Conservation (phyloP, 148 eudicot genomes). For the Beta vulgaris region DNA sequence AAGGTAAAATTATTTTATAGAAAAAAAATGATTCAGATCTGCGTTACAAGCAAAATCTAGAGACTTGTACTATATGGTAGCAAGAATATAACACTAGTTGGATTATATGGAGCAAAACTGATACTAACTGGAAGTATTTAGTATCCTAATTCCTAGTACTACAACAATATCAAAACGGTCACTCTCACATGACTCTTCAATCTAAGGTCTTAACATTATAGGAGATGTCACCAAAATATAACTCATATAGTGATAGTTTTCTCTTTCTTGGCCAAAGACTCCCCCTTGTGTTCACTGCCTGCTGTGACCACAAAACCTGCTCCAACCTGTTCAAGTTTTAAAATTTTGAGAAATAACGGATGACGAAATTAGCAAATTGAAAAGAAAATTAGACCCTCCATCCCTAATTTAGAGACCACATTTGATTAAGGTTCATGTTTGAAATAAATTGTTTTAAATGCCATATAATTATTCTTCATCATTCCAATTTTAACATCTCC, state of each 20-base stretch:
- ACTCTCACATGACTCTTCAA: slow-evolving; percentile 7
- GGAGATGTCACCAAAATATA: not conserved
- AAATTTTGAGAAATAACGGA: not conserved
- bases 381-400: not conserved
- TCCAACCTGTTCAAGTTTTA: slow-evolving; percentile 55
- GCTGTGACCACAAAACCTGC: slow-evolving; percentile 85
- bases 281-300: slow-evolving; percentile 84
- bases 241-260: slow-evolving; percentile 28
- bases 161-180: slow-evolving; percentile 15
- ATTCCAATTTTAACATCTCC: too few species aligned
- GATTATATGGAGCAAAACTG: slow-evolving; percentile 20
- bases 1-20: too few species aligned
- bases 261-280: slow-evolving; percentile 78
- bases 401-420: not conserved
- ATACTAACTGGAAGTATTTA: too few species aligned
- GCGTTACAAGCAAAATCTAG: too few species aligned
- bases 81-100: not conserved
- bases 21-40: not conserved
- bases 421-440: not conserved
- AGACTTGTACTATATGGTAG: not conserved
- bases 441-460: not conserved
- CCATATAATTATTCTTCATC: not conserved
- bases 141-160: slow-evolving; percentile 8
- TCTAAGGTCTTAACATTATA: not conserved
- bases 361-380: not conserved